These are phyloP conservation scores for Cryptococcus floricola DNA, from an alignment of 1,284 basidiomycete genomes.

Conservation along the genomic window DNA sequence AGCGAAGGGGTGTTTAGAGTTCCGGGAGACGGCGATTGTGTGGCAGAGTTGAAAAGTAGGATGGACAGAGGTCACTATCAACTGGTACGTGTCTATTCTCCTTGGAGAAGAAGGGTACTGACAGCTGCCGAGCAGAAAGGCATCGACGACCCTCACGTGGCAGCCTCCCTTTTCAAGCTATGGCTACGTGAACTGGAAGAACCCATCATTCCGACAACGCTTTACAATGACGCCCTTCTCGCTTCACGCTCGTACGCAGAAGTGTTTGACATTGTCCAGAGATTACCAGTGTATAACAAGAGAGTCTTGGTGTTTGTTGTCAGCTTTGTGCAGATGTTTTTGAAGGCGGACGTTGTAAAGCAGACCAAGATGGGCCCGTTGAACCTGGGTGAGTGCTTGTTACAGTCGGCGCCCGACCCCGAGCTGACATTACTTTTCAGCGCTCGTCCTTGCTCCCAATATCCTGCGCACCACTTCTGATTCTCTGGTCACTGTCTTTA, in stretches of 20 bases:
- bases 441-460: slow-evolving; percentile 82
- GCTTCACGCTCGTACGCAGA: slow-evolving; percentile 61
- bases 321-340: slow-evolving; percentile 82
- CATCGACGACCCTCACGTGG: slow-evolving; percentile 80
- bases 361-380: slow-evolving; percentile 75
- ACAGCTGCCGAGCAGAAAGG: slow-evolving; percentile 39
- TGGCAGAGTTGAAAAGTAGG: slow-evolving; percentile 76
- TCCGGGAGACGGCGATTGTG: slow-evolving; percentile 77
- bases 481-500: slow-evolving; percentile 77
- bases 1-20: slow-evolving; percentile 86
- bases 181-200: slow-evolving; percentile 87
- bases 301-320: slow-evolving; percentile 79
- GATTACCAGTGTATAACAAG: slow-evolving; percentile 75
- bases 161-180: slow-evolving; percentile 80
- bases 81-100: slow-evolving; percentile 55
- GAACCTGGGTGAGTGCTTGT: slow-evolving; percentile 35
- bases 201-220: slow-evolving; percentile 69
- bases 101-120: background rate
- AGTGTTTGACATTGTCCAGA: slow-evolving; percentile 67
- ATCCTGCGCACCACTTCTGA: slow-evolving; percentile 75
- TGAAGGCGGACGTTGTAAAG: slow-evolving; percentile 65
- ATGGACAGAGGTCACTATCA: slow-evolving; percentile 88
- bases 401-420: background rate
- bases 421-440: slow-evolving; percentile 62
- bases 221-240: slow-evolving; percentile 65